Percentiles rank a stretch among this genome's conserved stretches.
phyloP scores from a whole-genome alignment of 768 basidiomycete species.

The Boletus pseudopeckii region DNA sequence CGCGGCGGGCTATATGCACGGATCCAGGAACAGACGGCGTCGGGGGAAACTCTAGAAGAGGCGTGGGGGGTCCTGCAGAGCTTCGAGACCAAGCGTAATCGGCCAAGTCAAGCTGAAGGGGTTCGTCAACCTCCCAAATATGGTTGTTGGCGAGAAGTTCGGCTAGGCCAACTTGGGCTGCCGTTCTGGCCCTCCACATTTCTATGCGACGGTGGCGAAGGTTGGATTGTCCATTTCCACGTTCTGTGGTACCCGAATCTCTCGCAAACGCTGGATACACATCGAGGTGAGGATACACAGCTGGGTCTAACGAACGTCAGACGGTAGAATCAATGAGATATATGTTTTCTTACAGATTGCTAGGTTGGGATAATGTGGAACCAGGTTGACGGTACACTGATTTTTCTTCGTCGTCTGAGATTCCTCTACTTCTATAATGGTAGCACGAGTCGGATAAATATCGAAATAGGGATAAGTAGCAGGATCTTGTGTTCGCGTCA shows the following conservation, averaged over 20 bases:
- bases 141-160: constrained; percentile 17
- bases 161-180: constrained; percentile 22
- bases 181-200: constrained; percentile 15
- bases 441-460: constrained; percentile 33
- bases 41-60: constrained; percentile 37
- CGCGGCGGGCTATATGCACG: constrained; percentile 52
- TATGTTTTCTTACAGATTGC: constrained; percentile 32
- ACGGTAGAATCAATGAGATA: neutral
- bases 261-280: constrained; percentile 15
- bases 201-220: constrained; percentile 13
- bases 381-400: constrained; percentile 1
- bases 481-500: constrained; percentile 36
- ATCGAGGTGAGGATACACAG: constrained; percentile 22
- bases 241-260: neutral
- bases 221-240: neutral
- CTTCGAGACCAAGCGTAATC: constrained; percentile 72
- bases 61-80: constrained; percentile 58
- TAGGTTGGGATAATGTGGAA: constrained; percentile 34
- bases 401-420: neutral
- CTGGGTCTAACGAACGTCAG: constrained; percentile 20
- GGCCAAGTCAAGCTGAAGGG: constrained; percentile 51
- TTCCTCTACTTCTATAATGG: neutral
- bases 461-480: constrained; percentile 40
- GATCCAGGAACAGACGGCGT: constrained; percentile 45
- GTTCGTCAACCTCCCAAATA: constrained; percentile 24